Evolutionary conservation across 306 rosid genomes (phyloP), one percentile per base, ranked within the genome.

Genomic region (Acacia confusa): DNA sequence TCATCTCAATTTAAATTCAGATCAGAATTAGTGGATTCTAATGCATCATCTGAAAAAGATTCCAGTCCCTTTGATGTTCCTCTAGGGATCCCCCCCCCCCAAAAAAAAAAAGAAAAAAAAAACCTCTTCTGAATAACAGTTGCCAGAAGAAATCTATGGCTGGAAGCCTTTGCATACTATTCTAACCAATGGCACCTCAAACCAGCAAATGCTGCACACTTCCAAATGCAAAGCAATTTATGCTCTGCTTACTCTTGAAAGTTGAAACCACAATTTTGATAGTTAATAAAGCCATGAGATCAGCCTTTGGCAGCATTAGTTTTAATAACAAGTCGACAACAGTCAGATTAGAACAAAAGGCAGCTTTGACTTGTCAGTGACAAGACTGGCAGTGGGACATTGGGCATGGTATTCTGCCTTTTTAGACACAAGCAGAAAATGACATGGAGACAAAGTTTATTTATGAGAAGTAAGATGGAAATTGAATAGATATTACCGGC

Each of bases 11-110:
- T 20, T 68, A 38, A 36, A n/a, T n/a, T 40, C 52, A 38, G 17
- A 40, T 40, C 20, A 38, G 40, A 10, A 20, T 69, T 11, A 41
- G 50, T 12, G 6, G 52, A 40, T 40, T 66, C 50, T n/a, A 68
- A 69, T 69, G 50, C 74, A 69, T 69, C 45, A 38, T 20, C 74
- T 67, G 30, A 38, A 69, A n/a, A 69, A 22, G 50, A 69, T 40
- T 34, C 22, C 40, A 64, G 57, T 6, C 22, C 57, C 58, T 52
- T 52, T 17, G 48, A 44, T 43, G 47, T 43, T 43, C 47, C 47
- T 43, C 47, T 43, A 43, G 14, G 14, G 12, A 43, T 43, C 14
- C 3, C 14, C 47, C 0, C 14, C 3, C 47, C 13, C 44, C 44
- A 9, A 38, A 38, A 38, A 38, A 38, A 38, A 38, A 38, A 38